Evolutionary conservation across 345 rosid genomes (phyloP).

Genomic region (Gossypium sturtianum): DNA sequence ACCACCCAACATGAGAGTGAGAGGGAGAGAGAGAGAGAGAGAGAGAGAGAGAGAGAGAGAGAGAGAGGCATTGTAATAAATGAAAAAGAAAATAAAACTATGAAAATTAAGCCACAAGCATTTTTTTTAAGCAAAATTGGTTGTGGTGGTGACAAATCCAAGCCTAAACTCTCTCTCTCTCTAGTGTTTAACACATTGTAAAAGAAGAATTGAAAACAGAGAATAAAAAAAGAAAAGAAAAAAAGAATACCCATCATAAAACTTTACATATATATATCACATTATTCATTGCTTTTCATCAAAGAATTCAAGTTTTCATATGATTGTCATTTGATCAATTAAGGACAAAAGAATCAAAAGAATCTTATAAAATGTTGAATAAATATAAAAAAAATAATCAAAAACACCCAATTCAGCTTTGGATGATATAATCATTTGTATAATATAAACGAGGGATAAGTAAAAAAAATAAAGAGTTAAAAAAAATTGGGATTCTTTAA

Average conservation of each 20-base stretch:
- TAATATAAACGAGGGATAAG: background rate
- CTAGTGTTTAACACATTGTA: conserved; percentile 20
- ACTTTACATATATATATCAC: conserved; percentile 16
- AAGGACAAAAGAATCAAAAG: conserved; percentile 18
- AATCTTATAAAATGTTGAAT: conserved; percentile 17
- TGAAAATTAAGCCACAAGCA: conserved; percentile 19
- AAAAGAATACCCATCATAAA: conserved; percentile 20
- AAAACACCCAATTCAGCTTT: conserved; percentile 5
- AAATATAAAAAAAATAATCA: conserved; percentile 1
- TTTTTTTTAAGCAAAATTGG: background rate
- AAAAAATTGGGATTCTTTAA: background rate
- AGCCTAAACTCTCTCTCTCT: conserved; percentile 4
- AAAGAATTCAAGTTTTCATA: conserved; percentile 6
- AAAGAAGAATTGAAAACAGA: background rate
- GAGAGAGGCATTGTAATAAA: conserved; percentile 8
- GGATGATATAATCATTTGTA: background rate
- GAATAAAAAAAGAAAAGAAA: background rate
- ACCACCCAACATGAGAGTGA: conserved; percentile 1
- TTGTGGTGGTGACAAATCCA: conserved; percentile 21
- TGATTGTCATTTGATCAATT: background rate
- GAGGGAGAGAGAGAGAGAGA: background rate
- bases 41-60: background rate
- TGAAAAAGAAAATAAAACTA: conserved; percentile 7
- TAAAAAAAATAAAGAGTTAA: background rate
- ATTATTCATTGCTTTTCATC: conserved; percentile 4